These are phyloP conservation scores for Pezicula carpinea DNA, from an alignment of 2,329 filamentous ascomycete genomes.

Conservation along the genomic window DNA sequence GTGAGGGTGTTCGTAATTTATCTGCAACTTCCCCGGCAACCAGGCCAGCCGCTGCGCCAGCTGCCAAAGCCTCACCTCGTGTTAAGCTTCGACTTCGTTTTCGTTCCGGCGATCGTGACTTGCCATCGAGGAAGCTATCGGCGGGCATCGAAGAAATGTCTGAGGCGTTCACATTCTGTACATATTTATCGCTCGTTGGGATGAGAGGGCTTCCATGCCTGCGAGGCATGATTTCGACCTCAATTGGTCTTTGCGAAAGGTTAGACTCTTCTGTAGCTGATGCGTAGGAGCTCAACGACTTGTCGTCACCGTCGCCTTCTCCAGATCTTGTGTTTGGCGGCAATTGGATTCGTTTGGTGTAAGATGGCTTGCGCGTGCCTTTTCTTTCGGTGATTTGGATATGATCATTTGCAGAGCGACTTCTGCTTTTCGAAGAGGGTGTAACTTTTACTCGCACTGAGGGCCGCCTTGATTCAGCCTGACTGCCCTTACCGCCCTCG, in stretches of 20 bases:
- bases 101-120: constrained; percentile 24
- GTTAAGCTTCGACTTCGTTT: constrained; percentile 27
- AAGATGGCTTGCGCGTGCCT: constrained; percentile 66
- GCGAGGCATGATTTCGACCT: constrained; percentile 73
- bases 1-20: constrained; percentile 53
- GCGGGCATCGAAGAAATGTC: constrained; percentile 81
- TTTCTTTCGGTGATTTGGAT: constrained; percentile 83
- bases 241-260: constrained; percentile 69
- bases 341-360: constrained; percentile 64
- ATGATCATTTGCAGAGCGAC: constrained; percentile 57
- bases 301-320: constrained; percentile 52
- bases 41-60: constrained; percentile 35
- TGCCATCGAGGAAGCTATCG: constrained; percentile 63
- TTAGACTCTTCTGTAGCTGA: constrained; percentile 78
- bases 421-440: constrained; percentile 49
- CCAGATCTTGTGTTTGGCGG: constrained; percentile 38
- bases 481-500: constrained; percentile 57
- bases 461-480: constrained; percentile 51
- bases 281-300: constrained; percentile 68
- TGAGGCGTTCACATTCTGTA: constrained; percentile 59
- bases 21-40: constrained; percentile 32
- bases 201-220: constrained; percentile 65
- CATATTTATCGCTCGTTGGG: constrained; percentile 54
- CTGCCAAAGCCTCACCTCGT: constrained; percentile 21
- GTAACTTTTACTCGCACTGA: constrained; percentile 70